Conservation (phyloP, 306 rosid genomes). For the Castanea crenata region DNA sequence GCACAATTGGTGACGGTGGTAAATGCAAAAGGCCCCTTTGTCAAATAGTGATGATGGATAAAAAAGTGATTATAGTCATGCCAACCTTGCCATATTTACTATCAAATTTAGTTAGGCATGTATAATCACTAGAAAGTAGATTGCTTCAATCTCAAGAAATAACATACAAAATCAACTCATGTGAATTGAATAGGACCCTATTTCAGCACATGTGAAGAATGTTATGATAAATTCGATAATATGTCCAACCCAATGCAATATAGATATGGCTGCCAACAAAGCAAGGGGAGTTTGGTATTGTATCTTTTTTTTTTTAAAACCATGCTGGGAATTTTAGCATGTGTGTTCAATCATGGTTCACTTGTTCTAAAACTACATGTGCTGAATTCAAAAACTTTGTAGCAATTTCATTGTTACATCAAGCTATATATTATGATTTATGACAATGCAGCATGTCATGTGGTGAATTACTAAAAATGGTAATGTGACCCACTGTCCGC, state of each 20-base stretch:
- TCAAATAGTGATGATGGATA: constrained; percentile 19
- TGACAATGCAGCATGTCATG: constrained; percentile 30
- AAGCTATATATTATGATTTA: background rate
- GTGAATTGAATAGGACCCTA: no score
- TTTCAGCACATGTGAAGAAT: background rate
- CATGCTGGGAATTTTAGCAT: constrained; percentile 22
- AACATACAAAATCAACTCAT: constrained; percentile 12
- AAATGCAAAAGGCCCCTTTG: constrained; percentile 31
- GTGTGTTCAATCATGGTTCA: constrained; percentile 18
- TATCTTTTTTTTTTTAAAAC: background rate
- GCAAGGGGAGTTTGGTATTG: background rate
- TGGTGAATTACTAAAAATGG: constrained; percentile 27
- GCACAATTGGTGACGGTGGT: constrained; percentile 16
- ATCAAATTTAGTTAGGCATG: constrained; percentile 40
- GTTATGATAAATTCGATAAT: constrained; percentile 27
- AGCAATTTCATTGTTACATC: constrained; percentile 7
- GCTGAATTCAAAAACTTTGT: constrained; percentile 5
- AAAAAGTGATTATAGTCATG: constrained; percentile 21
- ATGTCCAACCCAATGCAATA: constrained; percentile 1
- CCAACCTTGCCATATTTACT: constrained; percentile 36
- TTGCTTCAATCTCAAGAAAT: constrained; percentile 8
- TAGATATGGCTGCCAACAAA: background rate
- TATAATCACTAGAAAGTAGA: constrained; percentile 29
- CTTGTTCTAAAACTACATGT: constrained; percentile 22
- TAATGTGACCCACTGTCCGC: background rate